Base-by-base conservation (phyloP, 1,139 yeast species). In the Hanseniaspora gamundiae region DNA sequence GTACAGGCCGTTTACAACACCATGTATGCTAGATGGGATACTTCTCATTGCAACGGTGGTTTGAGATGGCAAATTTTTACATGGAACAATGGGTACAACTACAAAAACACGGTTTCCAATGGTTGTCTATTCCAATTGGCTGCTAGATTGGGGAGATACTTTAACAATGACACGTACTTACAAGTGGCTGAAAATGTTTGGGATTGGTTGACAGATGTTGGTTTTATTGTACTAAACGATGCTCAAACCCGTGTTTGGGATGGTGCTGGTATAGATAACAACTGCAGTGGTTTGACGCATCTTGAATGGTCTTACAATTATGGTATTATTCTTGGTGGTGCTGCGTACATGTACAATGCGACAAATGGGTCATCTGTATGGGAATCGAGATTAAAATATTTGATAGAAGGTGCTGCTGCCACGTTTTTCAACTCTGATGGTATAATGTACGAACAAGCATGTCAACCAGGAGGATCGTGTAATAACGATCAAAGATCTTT, bases 1-100 rank as follows among this genome's bases (percentile, higher is more conserved):
- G 68, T 73, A 1, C 80, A 76, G 56, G 81, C 80, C 3, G 70
- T 76, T 24, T 76, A 72, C 58, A 76, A 77, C 53, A 73, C 80
- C 27, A 65, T 68, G 64, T 59, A 61, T 53, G 61, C 65, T 20
- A 66, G 83, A 54, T 78, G 84, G 84, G 84, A 78, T 51, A 51
- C 55, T 6, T 59, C 53, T 0, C 59, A 65, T 46, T 78, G 84
- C 57, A 70, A 69, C 28, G 84, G 84, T 43, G 84, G 84, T 2
- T 61, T 78, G 47, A 71, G 84, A 65, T 78, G 84, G 84, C 83
- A 78, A 60, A 78, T 78, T 51, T 77, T 76, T 64, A 73, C 78
- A 40, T 76, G 81, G 80, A 76, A 78, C 55, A 71, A 78, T 11
- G 84, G 84, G 45, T 78, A 77, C 59, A 70, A 73, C 52, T 78